These are phyloP conservation scores for Lentinula raphanica DNA, from an alignment of 768 basidiomycete species.

Conservation along the genomic window DNA sequence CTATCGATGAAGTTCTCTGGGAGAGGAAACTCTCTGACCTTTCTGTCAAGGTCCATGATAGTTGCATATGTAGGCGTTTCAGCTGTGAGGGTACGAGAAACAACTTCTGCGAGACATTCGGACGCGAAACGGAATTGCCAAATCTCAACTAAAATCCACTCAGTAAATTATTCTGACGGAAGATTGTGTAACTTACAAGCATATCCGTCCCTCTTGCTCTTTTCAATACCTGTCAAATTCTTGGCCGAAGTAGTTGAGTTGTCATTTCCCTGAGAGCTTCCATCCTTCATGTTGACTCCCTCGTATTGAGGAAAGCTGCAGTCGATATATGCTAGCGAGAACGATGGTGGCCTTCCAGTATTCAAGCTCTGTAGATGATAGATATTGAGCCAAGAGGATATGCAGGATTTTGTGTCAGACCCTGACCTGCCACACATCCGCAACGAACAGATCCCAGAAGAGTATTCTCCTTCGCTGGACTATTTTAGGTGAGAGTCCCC, in stretches of 20 bases:
- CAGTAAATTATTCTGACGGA: conserved; percentile 1
- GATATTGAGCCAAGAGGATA: background rate
- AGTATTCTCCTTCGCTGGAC: conserved; percentile 61
- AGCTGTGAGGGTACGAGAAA: conserved; percentile 54
- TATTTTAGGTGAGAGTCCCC: conserved; percentile 57
- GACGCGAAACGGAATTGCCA: conserved; percentile 64
- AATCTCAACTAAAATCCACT: conserved; percentile 40
- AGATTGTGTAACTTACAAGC: conserved; percentile 9
- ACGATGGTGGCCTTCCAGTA: conserved; percentile 67
- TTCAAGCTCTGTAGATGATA: conserved; percentile 54
- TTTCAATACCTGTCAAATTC: background rate
- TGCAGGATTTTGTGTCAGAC: background rate
- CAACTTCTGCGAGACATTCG: conserved; percentile 62
- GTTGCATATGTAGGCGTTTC: conserved; percentile 60
- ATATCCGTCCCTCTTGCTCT: conserved; percentile 18
- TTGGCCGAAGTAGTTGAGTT: background rate
- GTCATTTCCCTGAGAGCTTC: background rate
- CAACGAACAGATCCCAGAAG: conserved; percentile 77
- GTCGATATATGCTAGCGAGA: conserved; percentile 62
- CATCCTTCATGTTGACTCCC: conserved; percentile 23
- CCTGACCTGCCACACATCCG: conserved; percentile 64
- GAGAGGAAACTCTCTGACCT: conserved; percentile 61
- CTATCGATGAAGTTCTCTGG: conserved; percentile 38
- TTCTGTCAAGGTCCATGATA: conserved; percentile 63
- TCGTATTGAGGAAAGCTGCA: conserved; percentile 51